Base-by-base conservation (phyloP, 2,329 filamentous ascomycete species). In the Lachnellula hyalina region DNA sequence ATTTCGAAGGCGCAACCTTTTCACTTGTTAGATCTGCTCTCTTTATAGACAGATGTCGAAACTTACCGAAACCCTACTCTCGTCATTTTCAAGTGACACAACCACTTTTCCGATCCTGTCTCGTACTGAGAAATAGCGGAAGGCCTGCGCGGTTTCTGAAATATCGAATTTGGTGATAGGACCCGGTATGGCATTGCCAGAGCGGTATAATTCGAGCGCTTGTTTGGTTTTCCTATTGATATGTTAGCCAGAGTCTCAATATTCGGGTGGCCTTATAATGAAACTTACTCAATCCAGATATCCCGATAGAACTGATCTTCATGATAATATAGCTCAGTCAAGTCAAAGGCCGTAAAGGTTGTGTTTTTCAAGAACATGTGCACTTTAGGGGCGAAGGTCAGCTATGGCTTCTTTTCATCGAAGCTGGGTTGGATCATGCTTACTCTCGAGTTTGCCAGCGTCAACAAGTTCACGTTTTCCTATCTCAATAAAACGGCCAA, bases 401-500 rank as follows among this genome's bases (percentile, higher is more conserved):
- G 25, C 25, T 25, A 1, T 25, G 5, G 4, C 25, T 25, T 25
- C 25, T 25, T 5, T 25, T 5, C 25, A 25, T 25, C 2, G 6
- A 25, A 5, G 6, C 25, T 25, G 25, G 25, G 25, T 25, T 25
- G 25, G 25, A 25, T 6, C 4, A 5, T 6, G 3, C 25, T 25
- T 7, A 25, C 25, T 25, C 25, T 25, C 25, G 3, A 25, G 5
- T 25, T 57, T 51, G 4, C 14, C 45, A 40, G 66, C 54, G 0
- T 58, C 25, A 42, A 56, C 38, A 5, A 58, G 47, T 47, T 73
- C 71, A 1, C 64, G 64, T 36, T 70, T 71, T 2, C 71, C 70
- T 7, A 74, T 63, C 45, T 75, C 72, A 0, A 75, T 47, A 36
- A 75, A 71, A 0, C 66, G 58, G 1, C 72, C 73, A 49, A 70